Evolutionary conservation across 345 rosid genomes (phyloP), one percentile per base, ranked within the genome.

Genomic region (Acer yangbiense): DNA sequence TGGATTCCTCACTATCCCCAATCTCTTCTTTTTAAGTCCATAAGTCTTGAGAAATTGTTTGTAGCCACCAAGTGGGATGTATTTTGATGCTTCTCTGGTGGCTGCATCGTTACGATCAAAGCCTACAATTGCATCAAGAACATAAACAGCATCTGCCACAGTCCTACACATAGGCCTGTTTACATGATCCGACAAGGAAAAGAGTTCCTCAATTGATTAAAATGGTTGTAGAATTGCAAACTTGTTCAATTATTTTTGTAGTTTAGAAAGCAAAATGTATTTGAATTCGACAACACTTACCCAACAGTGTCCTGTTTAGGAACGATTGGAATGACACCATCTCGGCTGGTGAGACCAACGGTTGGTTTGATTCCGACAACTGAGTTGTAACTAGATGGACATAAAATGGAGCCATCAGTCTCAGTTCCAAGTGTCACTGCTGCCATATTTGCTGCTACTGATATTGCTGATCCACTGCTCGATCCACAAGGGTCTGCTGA

Each of bases 21-120:
- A 52, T 41, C 84, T 63, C 64, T 85, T 87, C 58, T 83, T 83
- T 76, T 72, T 74, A 7, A 87, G 76, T 10, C 69, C 77, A 23
- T 76, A 0, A 16, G 61, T 74, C 39, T 77, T 85, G 10, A 87
- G 83, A 74, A 88, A 90, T 64, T 86, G 87, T 71, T 80, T 85
- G 73, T 90, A 92, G 62, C 94, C 91, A 6, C 88, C 96, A 8
- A n/a, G 9, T 1, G 94, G 94, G 55, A 86, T 92, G 81, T 79
- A 82, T 54, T 81, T 50, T 0, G 90, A 80, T 0, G 96, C 91
- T 3, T 60, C 23, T 61, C 46, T 76, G 0, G 92, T 90, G 46
- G 88, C 97, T 65, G 77, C 29, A 25, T 91, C 95, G 6, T 77
- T 78, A 4, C 62, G 52, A 86, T 91, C 93, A 48, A 82, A 82